Base-by-base conservation (phyloP, 306 rosid genomes). In the Ormosia emarginata region DNA sequence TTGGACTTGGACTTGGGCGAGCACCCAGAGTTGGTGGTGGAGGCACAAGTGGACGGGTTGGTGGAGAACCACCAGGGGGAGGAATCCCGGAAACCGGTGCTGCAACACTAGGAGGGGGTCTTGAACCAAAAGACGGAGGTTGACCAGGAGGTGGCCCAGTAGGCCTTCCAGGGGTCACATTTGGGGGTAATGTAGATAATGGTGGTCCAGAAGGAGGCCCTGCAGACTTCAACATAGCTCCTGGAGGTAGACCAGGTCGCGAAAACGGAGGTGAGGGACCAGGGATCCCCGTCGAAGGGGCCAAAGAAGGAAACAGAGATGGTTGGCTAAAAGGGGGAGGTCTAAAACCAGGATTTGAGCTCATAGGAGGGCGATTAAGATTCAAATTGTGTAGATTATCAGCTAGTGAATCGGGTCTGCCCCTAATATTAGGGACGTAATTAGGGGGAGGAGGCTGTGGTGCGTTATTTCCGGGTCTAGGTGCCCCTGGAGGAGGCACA, bases 401-500 rank as follows among this genome's bases (percentile, higher is more conserved):
- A 2, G 95, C 86, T 63, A 95, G 34, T 9, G 72, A 81, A 90
- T 89, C 93, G 0, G 92, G 82, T 43, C 59, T 24, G 5, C 79
- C 90, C 67, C 79, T 81, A 36, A 84, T 66, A 83, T 87, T 91
- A 57, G 97, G 94, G 33, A 81, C 73, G 90, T 91, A 91, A 86
- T 89, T 91, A 37, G 90, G 90, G 14, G 94, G 90, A 77, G 96
- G 93, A 4, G 90, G 82, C 32, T 86, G 85, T 5, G 72, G 79
- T 32, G 85, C 76, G 75, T 87, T 84, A 71, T 75, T 79, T 55
- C 82, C 87, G 89, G 98, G 94, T 87, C 98, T 89, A 77, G 95
- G 92, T 90, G 97, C 97, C 95, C 98, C 98, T 71, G 94, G 91
- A 90, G 97, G 97, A 90, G 97, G 97, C 97, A 91, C 94, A 87